Evolutionary conservation across 2,329 filamentous ascomycete genomes (phyloP).

Genomic region (Escovopsis weberi): DNA sequence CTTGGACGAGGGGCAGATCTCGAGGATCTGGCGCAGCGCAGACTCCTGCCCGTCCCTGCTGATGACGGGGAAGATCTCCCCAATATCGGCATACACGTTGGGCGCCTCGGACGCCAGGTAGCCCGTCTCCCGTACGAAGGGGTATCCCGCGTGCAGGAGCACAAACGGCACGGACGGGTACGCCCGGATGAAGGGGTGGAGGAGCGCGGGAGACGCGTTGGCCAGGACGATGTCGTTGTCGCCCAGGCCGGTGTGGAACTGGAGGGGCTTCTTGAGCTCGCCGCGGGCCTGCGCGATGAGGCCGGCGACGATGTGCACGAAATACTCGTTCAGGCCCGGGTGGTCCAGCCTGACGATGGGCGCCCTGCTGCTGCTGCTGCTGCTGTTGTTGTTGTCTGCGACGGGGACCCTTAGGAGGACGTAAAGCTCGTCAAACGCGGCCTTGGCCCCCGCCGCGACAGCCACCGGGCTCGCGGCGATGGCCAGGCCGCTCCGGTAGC

Average conservation of each 20-base stretch:
- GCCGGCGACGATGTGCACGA: constrained; percentile 50
- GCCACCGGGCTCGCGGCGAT: constrained; percentile 33
- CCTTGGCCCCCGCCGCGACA: constrained; percentile 25
- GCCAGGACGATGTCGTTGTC: constrained; percentile 63
- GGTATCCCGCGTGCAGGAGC: constrained; percentile 67
- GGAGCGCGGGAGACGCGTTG: constrained; percentile 56
- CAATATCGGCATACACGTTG: constrained; percentile 72
- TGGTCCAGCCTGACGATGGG: constrained; percentile 44
- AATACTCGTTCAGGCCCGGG: constrained; percentile 51
- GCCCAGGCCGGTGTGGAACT: constrained; percentile 72
- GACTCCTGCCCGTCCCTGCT: constrained; percentile 62
- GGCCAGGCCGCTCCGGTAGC: constrained; percentile 62
- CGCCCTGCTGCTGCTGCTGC: too few species aligned
- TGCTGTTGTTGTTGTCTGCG: too few species aligned
- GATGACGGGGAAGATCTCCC: constrained; percentile 67
- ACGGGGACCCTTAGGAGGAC: not conserved
- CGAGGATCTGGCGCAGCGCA: constrained; percentile 56
- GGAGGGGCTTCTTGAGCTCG: constrained; percentile 50
- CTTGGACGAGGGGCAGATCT: constrained; percentile 61
- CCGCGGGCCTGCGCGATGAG: constrained; percentile 34
- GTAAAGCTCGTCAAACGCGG: constrained; percentile 25
- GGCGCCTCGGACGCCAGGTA: constrained; percentile 65
- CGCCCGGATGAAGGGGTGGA: constrained; percentile 57
- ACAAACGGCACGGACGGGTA: constrained; percentile 61
- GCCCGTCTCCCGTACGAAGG: constrained; percentile 62